phyloP scores from a whole-genome alignment of 192 early-diverging fungal genomes.

The Linderina pennispora region DNA sequence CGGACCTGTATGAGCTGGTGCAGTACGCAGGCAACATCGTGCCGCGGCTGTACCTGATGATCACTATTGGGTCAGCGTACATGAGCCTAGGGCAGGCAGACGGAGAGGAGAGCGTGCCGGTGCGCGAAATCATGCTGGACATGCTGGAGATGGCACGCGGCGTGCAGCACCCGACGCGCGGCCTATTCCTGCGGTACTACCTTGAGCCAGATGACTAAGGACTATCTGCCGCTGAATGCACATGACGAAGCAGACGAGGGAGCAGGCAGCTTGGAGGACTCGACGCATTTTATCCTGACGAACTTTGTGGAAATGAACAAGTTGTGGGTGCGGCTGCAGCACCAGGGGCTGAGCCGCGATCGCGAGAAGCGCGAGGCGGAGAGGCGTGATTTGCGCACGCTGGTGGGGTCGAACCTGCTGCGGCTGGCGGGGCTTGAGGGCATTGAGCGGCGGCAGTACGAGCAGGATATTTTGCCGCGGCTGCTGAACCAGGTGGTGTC shows the following conservation, averaged over 20 bases:
- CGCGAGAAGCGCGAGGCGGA: constrained; percentile 93
- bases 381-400: constrained; percentile 87
- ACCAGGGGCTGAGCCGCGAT: constrained; percentile 91
- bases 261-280: constrained; percentile 83
- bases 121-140: constrained; percentile 96
- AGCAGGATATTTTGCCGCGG: constrained; percentile 80
- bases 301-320: constrained; percentile 99
- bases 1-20: constrained; percentile 95
- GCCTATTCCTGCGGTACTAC: constrained; percentile 95
- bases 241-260: constrained; percentile 43
- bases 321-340: constrained; percentile 98
- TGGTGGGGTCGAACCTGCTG: constrained; percentile 96
- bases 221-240: constrained; percentile 89
- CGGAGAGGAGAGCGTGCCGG: constrained; percentile 67
- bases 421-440: constrained; percentile 89
- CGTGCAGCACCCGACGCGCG: constrained; percentile 98
- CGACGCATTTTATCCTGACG: constrained; percentile 92
- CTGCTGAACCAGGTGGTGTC: constrained; percentile 95
- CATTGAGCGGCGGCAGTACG: constrained; percentile 78
- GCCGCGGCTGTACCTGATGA: constrained; percentile 98
- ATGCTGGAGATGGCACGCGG: constrained; percentile 99
- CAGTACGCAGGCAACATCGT: constrained; percentile 98
- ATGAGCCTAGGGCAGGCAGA: constrained; percentile 65
- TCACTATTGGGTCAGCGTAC: constrained; percentile 94
- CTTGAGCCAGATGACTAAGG: constrained; percentile 91